These are phyloP conservation scores for Athelia psychrophila DNA, from an alignment of 1,284 basidiomycete genomes.

Conservation along the genomic window DNA sequence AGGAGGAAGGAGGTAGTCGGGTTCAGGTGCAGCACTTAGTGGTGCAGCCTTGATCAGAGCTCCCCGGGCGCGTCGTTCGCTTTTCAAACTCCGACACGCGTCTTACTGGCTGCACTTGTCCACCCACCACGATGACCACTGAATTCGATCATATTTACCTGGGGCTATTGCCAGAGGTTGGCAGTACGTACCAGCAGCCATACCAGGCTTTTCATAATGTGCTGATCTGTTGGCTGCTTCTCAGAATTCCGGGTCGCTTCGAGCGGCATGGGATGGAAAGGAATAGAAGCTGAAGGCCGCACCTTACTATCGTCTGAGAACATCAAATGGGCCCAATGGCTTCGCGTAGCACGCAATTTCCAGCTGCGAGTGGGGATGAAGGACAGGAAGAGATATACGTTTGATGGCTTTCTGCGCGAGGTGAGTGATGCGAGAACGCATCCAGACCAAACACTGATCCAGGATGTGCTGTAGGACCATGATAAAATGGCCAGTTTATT, in stretches of 20 bases:
- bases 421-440: conserved; percentile 41
- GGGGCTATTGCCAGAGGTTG: conserved; percentile 69
- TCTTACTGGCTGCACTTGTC: no score
- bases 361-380: conserved; percentile 84
- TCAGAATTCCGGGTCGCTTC: conserved; percentile 86
- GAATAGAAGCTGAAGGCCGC: conserved; percentile 61
- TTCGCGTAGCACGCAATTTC: conserved; percentile 88
- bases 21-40: no score
- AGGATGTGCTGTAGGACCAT: conserved; percentile 60
- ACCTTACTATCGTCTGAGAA: conserved; percentile 69
- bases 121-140: conserved; percentile 45
- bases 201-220: conserved; percentile 4
- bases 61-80: not conserved
- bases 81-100: no score
- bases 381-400: conserved; percentile 77
- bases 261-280: conserved; percentile 93
- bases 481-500: conserved; percentile 75
- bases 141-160: conserved; percentile 86
- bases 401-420: conserved; percentile 93
- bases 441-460: conserved; percentile 1
- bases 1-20: no score
- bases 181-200: conserved; percentile 58
- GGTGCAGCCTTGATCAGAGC: no score
- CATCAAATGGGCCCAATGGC: conserved; percentile 89
- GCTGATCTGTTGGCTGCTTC: conserved; percentile 8